Base-by-base conservation (phyloP, 768 basidiomycete genomes). In the Phanerochaete carnosa region DNA sequence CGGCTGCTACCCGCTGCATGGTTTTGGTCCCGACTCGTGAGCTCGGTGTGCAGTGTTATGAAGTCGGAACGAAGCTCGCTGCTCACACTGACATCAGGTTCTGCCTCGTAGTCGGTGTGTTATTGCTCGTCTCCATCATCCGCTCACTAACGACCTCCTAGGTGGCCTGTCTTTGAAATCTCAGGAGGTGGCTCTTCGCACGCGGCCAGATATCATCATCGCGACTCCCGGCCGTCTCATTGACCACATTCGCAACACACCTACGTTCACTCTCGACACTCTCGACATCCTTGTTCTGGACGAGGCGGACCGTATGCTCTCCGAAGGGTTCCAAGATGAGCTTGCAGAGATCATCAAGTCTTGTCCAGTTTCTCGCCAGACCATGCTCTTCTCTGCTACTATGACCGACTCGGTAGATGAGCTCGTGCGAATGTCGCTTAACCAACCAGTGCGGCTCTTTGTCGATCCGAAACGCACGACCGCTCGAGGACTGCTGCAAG, bases 331-430 rank as follows among this genome's bases (percentile, higher is more conserved):
- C 76, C 86, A 90, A 7, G 97, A 95, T 72, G 97, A 98, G 73
- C 79, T 99, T 33, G 78, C 85, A 19, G 97, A 99, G 75, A 97
- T 99, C 67, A 87, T 98, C 75, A 89, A 88, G 67, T 84, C 91
- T 19, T 97, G 95, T 70, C 95, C 95, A 1, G 74, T 74, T 23
- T 89, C 90, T 26, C 85, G 97, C 37, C 97, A 98, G 72, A 98
- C 97, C 3, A 96, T 99, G 94, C 81, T 99, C 37, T 99, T 99
- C 75, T 97, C 95, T 0, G 97, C 97, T 2, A 99, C 97, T 1
- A 98, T 98, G 91, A 98, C 95, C 3, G 97, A 99, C 73, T 90
- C 91, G 1, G 90, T 98, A 9, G 93, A 97, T 67, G 89, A 95
- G 69, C 83, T 99, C 51, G 91, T 98, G 59, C 88, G 87, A 69